A percentile compares a stretch with the other conserved stretches of the same genome.
phyloP scores from a whole-genome alignment of 2,329 filamentous ascomycete species.

The Neophaeococcomyces aloes region DNA sequence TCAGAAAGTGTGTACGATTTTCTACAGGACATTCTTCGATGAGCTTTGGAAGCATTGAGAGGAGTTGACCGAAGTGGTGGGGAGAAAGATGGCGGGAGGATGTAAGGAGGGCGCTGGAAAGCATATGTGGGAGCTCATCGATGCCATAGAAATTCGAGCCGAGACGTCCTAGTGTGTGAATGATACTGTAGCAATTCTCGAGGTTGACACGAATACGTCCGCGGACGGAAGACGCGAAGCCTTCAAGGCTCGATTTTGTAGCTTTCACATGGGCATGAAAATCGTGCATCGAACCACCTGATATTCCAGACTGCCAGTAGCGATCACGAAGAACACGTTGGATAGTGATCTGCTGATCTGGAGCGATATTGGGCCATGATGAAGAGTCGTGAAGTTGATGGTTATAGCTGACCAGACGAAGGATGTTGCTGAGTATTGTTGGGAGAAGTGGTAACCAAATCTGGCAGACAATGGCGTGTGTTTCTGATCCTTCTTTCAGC shows the following conservation, averaged over 20 bases:
- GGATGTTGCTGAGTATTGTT: conserved; percentile 69
- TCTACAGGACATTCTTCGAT: conserved; percentile 85
- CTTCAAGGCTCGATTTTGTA: conserved; percentile 81
- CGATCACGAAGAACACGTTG: conserved; percentile 78
- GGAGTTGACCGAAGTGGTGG: conserved; percentile 85
- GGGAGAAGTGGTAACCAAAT: conserved; percentile 83
- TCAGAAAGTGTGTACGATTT: conserved; percentile 67
- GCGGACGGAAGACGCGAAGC: conserved; percentile 84
- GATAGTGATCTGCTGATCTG: conserved; percentile 67
- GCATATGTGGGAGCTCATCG: conserved; percentile 64
- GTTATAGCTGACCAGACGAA: conserved; percentile 76
- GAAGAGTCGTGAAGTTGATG: conserved; percentile 81
- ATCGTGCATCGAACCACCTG: conserved; percentile 86
- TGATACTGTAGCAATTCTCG: conserved; percentile 86
- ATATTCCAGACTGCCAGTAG: conserved; percentile 98
- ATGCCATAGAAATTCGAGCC: conserved; percentile 88
- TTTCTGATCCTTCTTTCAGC: conserved; percentile 59
- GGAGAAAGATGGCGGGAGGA: conserved; percentile 75
- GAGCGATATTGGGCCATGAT: conserved; percentile 69
- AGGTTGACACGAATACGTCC: conserved; percentile 81
- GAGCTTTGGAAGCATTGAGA: conserved; percentile 77
- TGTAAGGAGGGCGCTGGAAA: conserved; percentile 74
- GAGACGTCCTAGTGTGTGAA: conserved; percentile 85
- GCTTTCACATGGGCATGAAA: conserved; percentile 88
- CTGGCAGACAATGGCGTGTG: conserved; percentile 63